phyloP scores from a whole-genome alignment of 257 asterid species.

The Scutellaria baicalensis region DNA sequence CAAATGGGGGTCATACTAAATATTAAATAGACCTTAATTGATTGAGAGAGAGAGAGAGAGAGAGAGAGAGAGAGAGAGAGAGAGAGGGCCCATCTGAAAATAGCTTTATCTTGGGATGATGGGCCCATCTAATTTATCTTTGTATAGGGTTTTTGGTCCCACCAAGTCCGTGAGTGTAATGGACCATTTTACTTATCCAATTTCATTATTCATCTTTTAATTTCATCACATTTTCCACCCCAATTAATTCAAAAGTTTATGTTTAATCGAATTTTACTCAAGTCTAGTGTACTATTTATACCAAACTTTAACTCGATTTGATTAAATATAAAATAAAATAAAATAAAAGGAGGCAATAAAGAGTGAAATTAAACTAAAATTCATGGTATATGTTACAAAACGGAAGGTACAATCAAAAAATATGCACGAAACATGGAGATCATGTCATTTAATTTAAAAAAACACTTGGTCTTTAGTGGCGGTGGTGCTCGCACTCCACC shows the following conservation, averaged over 20 bases:
- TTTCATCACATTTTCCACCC: no score
- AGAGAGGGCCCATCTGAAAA: not conserved
- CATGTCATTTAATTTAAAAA: no score
- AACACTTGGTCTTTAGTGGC: no score
- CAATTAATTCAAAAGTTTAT: no score
- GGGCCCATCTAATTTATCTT: constrained; percentile 10
- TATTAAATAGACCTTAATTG: not conserved
- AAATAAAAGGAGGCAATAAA: not conserved
- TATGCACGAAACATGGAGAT: constrained; percentile 20
- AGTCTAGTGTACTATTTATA: no score
- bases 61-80: no score
- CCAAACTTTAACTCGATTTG: no score
- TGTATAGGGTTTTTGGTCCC: not conserved
- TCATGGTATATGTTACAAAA: constrained; percentile 16
- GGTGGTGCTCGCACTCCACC: constrained; percentile 75
- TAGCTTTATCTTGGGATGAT: not conserved
- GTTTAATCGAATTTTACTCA: no score
- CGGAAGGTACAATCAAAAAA: not conserved
- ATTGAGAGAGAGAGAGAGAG: no score
- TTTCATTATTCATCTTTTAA: not conserved
- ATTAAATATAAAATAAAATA: no score
- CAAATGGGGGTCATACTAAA: not conserved
- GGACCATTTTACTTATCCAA: not conserved
- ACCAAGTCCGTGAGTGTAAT: constrained; percentile 18
- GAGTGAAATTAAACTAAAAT: not conserved